Evolutionary conservation across 495 filamentous ascomycete species (phyloP), one percentile per base, ranked within the genome.

Genomic region (Aspergillus kassunensis): DNA sequence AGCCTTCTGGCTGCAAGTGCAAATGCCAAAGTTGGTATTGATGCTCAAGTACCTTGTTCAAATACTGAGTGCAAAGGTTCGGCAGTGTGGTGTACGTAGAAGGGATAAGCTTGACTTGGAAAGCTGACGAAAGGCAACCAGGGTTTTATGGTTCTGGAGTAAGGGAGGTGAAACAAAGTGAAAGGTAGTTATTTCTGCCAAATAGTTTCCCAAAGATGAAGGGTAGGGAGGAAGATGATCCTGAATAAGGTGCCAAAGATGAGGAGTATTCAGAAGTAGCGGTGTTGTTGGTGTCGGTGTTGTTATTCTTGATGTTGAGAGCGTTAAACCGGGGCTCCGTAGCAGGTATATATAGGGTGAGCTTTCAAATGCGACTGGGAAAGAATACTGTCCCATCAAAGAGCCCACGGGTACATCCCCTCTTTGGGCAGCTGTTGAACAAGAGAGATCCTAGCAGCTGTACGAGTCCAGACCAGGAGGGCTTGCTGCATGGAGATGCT

Each of bases 341-440:
- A 54, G 53, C 55, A 61, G 45, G 45, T 49, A 37, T 62, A 62
- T 57, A 62, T 59, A 62, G 59, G 42, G 27, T 37, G 21, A 55
- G 48, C 51, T 53, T 57, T 49, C 30, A 36, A 54, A 51, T 35
- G 24, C 37, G 47, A 56, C 55, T 25, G 44, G 53, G 29, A 19
- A 25, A 51, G 31, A 36, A 29, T 18, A 30, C 44, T 46, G 31
- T 41, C 45, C 44, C 53, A 44, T 44, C 18, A 48, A 46, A 43
- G 40, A 36, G 18, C 13, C 37, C 34, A 37, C 49, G 49, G 53
- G 30, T 47, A 35, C 59, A 55, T 55, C 53, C 30, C 31, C 43
- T 54, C 18, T 36, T 13, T 27, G 43, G 46, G 33, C 20, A 49
- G 34, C 42, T 33, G 46, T 57, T 53, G 44, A 39, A 42, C 44